These are phyloP conservation scores for Scopulariopsis brevicaulis DNA, from an alignment of 2,329 filamentous ascomycete genomes.

Conservation along the genomic window DNA sequence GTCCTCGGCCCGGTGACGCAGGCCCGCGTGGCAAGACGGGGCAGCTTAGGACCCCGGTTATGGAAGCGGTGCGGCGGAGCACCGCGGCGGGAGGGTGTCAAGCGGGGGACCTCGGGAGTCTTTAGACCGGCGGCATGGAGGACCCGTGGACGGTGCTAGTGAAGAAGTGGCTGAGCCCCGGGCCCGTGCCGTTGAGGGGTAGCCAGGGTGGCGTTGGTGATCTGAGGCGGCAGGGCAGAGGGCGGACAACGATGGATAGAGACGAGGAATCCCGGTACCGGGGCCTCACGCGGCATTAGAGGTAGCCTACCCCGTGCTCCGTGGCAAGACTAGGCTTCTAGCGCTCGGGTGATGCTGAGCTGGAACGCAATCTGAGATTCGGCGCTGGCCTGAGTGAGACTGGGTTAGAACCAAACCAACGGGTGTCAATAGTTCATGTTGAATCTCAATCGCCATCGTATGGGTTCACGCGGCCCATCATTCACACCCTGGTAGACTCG, in stretches of 20 bases:
- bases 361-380: no score
- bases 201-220: conserved; percentile 33
- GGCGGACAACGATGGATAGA: conserved; percentile 39
- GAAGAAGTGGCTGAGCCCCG: conserved; percentile 45
- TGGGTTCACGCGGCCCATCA: no score
- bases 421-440: no score
- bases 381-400: no score
- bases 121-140: conserved; percentile 15
- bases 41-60: conserved; percentile 40
- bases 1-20: conserved; percentile 42
- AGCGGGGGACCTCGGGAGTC: not conserved
- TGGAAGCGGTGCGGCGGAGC: conserved; percentile 28
- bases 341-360: no score
- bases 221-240: conserved; percentile 37
- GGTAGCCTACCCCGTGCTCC: not conserved
- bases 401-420: no score
- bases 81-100: conserved; percentile 8
- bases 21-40: conserved; percentile 42
- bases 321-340: no score
- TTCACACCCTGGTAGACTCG: no score
- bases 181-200: conserved; percentile 39
- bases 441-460: no score
- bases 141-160: conserved; percentile 34
- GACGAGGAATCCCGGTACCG: conserved; percentile 30
- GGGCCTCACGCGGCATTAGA: conserved; percentile 17